Evolutionary conservation across 2,329 filamentous ascomycete species (phyloP), one percentile per base, ranked within the genome.

Genomic region (Colletotrichum melonis): DNA sequence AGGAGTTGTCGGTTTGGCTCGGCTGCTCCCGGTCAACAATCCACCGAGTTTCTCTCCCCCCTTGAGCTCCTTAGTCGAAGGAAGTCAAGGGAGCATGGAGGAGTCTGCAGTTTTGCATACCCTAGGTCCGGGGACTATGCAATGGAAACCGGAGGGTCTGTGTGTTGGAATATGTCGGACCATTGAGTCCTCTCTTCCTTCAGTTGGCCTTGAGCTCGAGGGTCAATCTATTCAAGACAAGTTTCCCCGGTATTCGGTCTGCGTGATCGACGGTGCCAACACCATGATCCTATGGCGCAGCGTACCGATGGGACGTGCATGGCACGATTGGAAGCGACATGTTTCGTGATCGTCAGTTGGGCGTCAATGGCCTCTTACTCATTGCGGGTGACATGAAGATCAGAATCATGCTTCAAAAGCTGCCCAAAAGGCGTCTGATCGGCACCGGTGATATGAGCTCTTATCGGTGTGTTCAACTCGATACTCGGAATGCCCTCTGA

Each of bases 1-100:
- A 16, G 49, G 35, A 63, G 64, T 32, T 42, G 57, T 58, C 57
- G 46, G 62, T 30, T 56, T 62, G 32, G 24, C 35, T 71, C 62
- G 62, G 71, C 67, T 58, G 67, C 71, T 71, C 56, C 67, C 67
- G 56, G 66, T 24, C 69, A 49, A 35, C 32, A 26, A 54, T 63
- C 19, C 55, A 42, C 26, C 56, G 24, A 54, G 26, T 55, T 42
- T 30, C 16, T 46, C 12, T 63, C 6, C 16, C 59, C 32, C 52
- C 19, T 49, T 49, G 42, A 19, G 19, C 42, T 7, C 42, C 19
- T 49, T 49, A 11, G 7, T 49, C 8, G 19, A 49, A 49, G 42
- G 19, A 30, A 49, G 16, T 49, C 19, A 11, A 49, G 8, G 42
- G 42, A 52, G 42, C 24, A 8, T 54, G 54, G n/a, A 24, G 55